Percentiles rank a stretch among this genome's conserved stretches.
Conservation (phyloP, 345 rosid species). For the Acer campestre region DNA sequence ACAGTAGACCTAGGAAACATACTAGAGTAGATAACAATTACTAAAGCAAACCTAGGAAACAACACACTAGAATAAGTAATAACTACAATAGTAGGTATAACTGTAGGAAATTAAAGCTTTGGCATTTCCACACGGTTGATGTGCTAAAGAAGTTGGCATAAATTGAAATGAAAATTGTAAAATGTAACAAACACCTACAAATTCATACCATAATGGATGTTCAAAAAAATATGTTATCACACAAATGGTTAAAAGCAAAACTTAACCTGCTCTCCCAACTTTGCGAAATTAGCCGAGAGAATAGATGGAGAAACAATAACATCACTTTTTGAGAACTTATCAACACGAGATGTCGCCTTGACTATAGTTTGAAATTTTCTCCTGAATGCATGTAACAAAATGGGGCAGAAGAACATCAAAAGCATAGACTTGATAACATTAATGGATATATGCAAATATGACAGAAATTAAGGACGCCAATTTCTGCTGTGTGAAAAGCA, state of each 20-base stretch:
- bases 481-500: too few species aligned
- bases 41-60: too few species aligned
- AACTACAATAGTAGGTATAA: too few species aligned
- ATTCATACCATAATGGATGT: neutral
- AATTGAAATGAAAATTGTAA: slow-evolving; percentile 4
- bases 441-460: slow-evolving; percentile 7
- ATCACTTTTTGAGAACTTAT: slow-evolving; percentile 89
- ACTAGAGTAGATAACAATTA: too few species aligned
- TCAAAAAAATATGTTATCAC: neutral
- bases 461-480: neutral
- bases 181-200: neutral
- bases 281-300: slow-evolving; percentile 90
- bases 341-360: slow-evolving; percentile 87
- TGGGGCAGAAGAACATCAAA: slow-evolving; percentile 9
- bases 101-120: too few species aligned
- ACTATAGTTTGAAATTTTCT: slow-evolving; percentile 56
- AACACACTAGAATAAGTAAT: too few species aligned
- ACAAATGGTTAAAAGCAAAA: slow-evolving; percentile 1
- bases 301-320: slow-evolving; percentile 93
- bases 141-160: neutral
- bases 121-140: neutral
- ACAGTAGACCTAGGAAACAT: too few species aligned
- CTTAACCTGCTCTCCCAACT: slow-evolving; percentile 87
- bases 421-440: slow-evolving; percentile 2
- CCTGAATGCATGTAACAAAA: slow-evolving; percentile 31